Conservation (phyloP, 164 flowering plant genomes). For the Kalanchoe fedtschenkoi region DNA sequence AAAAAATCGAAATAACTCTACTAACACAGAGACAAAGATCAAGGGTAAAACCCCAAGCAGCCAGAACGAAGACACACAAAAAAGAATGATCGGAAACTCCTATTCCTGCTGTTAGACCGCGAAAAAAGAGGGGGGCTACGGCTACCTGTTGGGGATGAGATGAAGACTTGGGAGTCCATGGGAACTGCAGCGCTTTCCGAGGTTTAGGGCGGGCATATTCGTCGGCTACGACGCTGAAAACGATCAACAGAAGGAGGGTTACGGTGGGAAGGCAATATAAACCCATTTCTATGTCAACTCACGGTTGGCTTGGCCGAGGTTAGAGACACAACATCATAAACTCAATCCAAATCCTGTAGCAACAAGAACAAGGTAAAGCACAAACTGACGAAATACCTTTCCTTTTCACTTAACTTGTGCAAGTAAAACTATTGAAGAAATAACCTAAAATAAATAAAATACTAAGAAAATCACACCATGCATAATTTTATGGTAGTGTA, state of each 20-base stretch:
- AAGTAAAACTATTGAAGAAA: no score
- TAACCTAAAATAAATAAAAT: no score
- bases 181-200: slow-evolving; percentile 40
- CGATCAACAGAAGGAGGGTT: slow-evolving; percentile 4
- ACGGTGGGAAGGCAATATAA: background rate
- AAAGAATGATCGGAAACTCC: no score
- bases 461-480: no score
- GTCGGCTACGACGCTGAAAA: slow-evolving; percentile 13
- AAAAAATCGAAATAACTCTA: no score
- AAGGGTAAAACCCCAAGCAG: no score
- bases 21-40: no score
- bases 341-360: background rate
- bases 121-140: background rate
- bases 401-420: no score
- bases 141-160: slow-evolving; percentile 66
- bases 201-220: slow-evolving; percentile 74
- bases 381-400: background rate
- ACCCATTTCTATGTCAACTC: background rate
- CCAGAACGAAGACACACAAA: no score
- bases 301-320: background rate
- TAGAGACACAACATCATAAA: background rate
- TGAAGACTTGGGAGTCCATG: slow-evolving; percentile 30
- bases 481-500: no score
- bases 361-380: background rate
- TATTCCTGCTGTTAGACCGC: background rate